Evolutionary conservation across 2,329 filamentous ascomycete species (phyloP), one percentile per base, ranked within the genome.

Genomic region (Neonectria hederae): DNA sequence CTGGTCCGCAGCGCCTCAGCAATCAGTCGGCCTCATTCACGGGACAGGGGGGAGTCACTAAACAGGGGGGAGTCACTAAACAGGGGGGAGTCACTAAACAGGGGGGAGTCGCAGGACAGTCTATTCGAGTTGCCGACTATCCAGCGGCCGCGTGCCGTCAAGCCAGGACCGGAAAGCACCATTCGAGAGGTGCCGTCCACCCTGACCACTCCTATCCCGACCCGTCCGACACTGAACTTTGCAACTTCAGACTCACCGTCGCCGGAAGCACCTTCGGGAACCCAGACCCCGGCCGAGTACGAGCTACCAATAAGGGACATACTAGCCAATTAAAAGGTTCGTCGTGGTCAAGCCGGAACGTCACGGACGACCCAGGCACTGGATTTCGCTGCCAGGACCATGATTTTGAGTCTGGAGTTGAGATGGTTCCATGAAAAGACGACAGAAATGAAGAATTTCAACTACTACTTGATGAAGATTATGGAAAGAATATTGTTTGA

Each of bases 151-250:
- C 60, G 60, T 24, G 54, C 54, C 21, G 54, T 24, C n/a, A 63
- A 63, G 42, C 60, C 48, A 4, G 60, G 60, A 5, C 60, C 60
- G 2, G 52, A 59, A 19, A 59, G 30, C 40, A 63, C 54, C 4
- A 63, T 63, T 24, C 60, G 60, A 13, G 54, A 59, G 43, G 60
- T 63, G 14, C 60, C 60, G 0, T 58, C 60, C 4, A 59, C 46
- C 10, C 40, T 63, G 22, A 63, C 43, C 48, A 63, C 60, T 2
- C 54, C 60, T 21, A 43, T 40, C 24, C 60, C 54, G 6, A 59
- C 54, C 4, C 60, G 54, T 19, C 60, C 48, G 6, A 61, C 42
- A 24, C 30, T 54, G 8, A 42, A 24, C 35, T 51, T 46, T 17
- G 28, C 42, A 19, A 42, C 46, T 10, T 26, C 51, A 19, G 58